phyloP scores from a whole-genome alignment of 768 basidiomycete genomes.

The Podaxis sp. region DNA sequence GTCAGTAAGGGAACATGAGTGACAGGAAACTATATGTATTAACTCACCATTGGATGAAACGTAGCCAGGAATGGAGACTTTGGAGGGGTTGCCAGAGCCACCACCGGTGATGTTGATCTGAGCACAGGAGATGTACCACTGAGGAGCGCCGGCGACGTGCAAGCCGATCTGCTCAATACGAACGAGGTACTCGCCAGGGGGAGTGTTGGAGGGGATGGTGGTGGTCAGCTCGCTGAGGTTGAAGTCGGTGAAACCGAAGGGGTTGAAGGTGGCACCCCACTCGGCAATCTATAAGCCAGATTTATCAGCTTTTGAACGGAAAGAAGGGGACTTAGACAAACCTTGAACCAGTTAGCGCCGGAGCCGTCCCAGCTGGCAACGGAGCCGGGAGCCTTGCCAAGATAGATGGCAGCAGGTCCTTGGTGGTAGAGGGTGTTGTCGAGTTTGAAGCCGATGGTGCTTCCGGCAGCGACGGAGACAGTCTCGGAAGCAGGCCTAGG shows the following conservation, averaged over 20 bases:
- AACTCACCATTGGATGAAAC: constrained; percentile 34
- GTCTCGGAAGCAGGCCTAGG: constrained; percentile 34
- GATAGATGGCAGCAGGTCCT: constrained; percentile 46
- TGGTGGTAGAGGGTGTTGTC: constrained; percentile 43
- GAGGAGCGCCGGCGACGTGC: constrained; percentile 44
- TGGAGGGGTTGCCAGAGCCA: constrained; percentile 42
- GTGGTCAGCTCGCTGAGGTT: constrained; percentile 34
- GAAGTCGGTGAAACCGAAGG: constrained; percentile 35
- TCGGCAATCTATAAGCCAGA: constrained; percentile 33
- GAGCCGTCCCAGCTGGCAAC: constrained; percentile 46
- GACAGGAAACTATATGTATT: neutral
- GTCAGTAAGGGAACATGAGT: neutral
- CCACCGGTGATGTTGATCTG: constrained; percentile 45
- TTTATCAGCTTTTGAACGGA: neutral
- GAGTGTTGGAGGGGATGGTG: constrained; percentile 41
- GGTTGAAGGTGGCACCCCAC: constrained; percentile 39
- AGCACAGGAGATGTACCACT: constrained; percentile 50
- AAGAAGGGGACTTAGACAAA: constrained; percentile 18
- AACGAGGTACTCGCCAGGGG: constrained; percentile 46
- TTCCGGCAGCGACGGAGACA: constrained; percentile 37
- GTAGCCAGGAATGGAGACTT: constrained; percentile 51
- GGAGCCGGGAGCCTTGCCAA: constrained; percentile 45
- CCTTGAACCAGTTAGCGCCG: constrained; percentile 55
- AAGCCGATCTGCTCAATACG: constrained; percentile 49
- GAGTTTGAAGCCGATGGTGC: constrained; percentile 39